A percentile compares a stretch with the other conserved stretches of the same genome.
Evolutionary conservation across 2,329 filamentous ascomycete genomes (phyloP).

Genomic region (Fusarium equiseti): DNA sequence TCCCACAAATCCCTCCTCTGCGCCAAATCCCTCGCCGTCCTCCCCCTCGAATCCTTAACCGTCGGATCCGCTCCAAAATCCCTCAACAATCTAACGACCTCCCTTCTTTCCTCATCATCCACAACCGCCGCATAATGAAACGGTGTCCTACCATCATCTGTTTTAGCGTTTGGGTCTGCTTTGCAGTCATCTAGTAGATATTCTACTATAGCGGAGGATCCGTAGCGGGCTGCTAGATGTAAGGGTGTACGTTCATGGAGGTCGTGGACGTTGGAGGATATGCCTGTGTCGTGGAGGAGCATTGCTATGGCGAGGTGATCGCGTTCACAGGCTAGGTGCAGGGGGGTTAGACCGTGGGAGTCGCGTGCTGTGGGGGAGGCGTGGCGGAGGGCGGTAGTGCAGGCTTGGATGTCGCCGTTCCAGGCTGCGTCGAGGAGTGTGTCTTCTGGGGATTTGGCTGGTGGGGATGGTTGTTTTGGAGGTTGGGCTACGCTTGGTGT

Average conservation of each 20-base stretch:
- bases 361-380: constrained; percentile 47
- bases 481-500: neutral
- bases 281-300: constrained; percentile 49
- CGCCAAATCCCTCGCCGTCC: constrained; percentile 50
- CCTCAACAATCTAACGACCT: constrained; percentile 48
- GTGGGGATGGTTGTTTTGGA: neutral
- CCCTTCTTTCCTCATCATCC: constrained; percentile 50
- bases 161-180: constrained; percentile 48
- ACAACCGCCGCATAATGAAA: constrained; percentile 51
- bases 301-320: constrained; percentile 52
- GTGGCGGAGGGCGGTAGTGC: constrained; percentile 42
- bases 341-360: constrained; percentile 47
- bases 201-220: constrained; percentile 49
- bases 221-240: constrained; percentile 50
- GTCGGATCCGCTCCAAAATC: constrained; percentile 50
- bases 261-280: constrained; percentile 45
- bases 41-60: constrained; percentile 43
- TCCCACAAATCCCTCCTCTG: constrained; percentile 52
- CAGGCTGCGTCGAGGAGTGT: constrained; percentile 51
- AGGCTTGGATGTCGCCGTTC: constrained; percentile 49
- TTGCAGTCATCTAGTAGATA: constrained; percentile 49
- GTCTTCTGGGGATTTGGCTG: constrained; percentile 39
- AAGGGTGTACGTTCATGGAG: constrained; percentile 50
- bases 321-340: constrained; percentile 50
- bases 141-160: constrained; percentile 49